Base-by-base conservation (phyloP, 768 basidiomycete genomes). In the Boletus bicolor region DNA sequence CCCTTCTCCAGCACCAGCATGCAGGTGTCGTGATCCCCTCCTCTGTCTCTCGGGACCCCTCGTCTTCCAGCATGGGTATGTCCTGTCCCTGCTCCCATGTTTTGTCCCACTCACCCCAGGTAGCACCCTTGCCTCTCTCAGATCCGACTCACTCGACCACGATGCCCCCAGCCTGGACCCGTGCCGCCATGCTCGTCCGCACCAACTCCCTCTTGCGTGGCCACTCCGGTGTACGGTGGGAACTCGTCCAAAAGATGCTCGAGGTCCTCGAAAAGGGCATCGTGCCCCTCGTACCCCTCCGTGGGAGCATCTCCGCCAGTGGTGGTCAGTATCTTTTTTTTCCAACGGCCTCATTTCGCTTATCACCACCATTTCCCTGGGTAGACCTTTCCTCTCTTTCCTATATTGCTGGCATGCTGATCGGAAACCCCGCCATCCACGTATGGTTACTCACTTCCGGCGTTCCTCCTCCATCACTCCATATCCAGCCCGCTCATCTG, bases 201-300 rank as follows among this genome's bases (percentile, higher is more conserved):
- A 87, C 91, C 79, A 95, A 94, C 72, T 92, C 90, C 5, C 82
- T 95, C 42, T 84, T 92, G 51, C 86, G 92, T 7, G 92, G 91
- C 0, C 93, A 94, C 72, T 92, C 90, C 21, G 93, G 89, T 35
- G 84, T 95, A 12, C 82, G 91, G 37, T 85, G 85, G 81, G 83
- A 86, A 57, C 81, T 94, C 48, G 81, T 94, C 55, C 79, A 89
- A 68, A 84, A 85, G 64, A 91, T 95, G 83, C 81, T 79, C 56
- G 78, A 81, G 19, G 78, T 93, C 42, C 80, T 95, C 39, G 73
- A 76, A 34, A 82, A 83, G 58, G 83, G 90, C 60, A 80, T 94
- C 64, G 89, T 83, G 6, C 88, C 89, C 0, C 71, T 93, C 15
- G 87, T 95, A 17, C 92, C 92, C 17, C 76, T 95, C 7, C 83